These are phyloP conservation scores for Neofusicoccum laricinum DNA, from an alignment of 2,329 filamentous ascomycete species.

Conservation along the genomic window DNA sequence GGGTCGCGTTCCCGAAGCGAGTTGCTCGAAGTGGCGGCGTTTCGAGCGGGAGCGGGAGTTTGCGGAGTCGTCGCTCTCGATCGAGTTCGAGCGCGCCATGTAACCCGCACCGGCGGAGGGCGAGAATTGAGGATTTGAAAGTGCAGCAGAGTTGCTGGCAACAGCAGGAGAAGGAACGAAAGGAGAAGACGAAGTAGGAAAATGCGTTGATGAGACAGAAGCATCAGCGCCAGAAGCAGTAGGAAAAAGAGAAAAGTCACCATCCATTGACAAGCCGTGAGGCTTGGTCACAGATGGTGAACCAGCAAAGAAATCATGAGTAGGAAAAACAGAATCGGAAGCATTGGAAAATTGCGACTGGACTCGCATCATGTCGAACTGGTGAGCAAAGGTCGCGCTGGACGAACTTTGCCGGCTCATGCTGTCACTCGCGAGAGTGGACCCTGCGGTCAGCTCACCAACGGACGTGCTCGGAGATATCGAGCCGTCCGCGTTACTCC, in stretches of 20 bases:
- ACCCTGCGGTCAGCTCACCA: slow-evolving; percentile 34
- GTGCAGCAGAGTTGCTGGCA: slow-evolving; percentile 20
- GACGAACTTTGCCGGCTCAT: slow-evolving; percentile 47
- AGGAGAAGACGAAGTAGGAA: slow-evolving; percentile 32
- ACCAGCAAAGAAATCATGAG: slow-evolving; percentile 24
- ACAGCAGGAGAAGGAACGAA: slow-evolving; percentile 33
- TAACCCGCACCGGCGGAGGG: not conserved
- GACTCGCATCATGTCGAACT: slow-evolving; percentile 44
- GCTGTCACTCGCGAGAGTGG: slow-evolving; percentile 35
- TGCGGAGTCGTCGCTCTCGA: slow-evolving; percentile 36
- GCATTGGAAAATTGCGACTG: slow-evolving; percentile 40
- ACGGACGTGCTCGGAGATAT: slow-evolving; percentile 36
- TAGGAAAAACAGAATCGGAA: slow-evolving; percentile 31
- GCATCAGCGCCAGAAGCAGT: slow-evolving; percentile 22
- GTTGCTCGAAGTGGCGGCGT: slow-evolving; percentile 49
- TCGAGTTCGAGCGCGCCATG: slow-evolving; percentile 12
- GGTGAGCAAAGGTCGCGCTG: slow-evolving; percentile 40
- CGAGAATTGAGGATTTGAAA: slow-evolving; percentile 10
- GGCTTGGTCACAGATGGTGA: slow-evolving; percentile 22
- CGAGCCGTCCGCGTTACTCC: slow-evolving; percentile 33
- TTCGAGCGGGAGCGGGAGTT: slow-evolving; percentile 30
- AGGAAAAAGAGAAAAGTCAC: slow-evolving; percentile 16
- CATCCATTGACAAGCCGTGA: slow-evolving; percentile 15
- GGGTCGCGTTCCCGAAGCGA: slow-evolving; percentile 46
- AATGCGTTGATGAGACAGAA: slow-evolving; percentile 16